Conservation (phyloP, 2,329 filamentous ascomycete species). For the Amesomyces nigricolor region DNA sequence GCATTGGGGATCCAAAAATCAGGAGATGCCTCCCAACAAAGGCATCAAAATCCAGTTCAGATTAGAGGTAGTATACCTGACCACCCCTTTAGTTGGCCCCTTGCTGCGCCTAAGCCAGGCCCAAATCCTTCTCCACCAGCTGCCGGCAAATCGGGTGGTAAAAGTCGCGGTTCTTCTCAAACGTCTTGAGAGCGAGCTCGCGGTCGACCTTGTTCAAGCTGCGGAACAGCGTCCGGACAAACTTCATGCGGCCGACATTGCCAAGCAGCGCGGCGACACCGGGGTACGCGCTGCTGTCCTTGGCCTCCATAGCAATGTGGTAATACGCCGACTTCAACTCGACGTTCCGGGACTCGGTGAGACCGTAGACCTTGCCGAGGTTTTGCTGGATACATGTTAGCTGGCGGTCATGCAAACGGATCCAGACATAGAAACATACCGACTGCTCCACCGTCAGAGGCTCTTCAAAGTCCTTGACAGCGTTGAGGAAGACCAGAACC, state of each 20-base stretch:
- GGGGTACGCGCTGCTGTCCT: constrained; percentile 62
- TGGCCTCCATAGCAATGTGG: constrained; percentile 69
- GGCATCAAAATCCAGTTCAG: too few relatives aligned
- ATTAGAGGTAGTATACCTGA: not conserved
- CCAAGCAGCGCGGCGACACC: constrained; percentile 71
- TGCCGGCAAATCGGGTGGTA: constrained; percentile 90
- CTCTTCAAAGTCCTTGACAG: constrained; percentile 60
- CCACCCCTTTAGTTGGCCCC: not conserved
- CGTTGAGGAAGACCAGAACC: constrained; percentile 83
- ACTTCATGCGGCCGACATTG: constrained; percentile 92
- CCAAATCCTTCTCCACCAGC: constrained; percentile 82
- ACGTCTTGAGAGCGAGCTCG: constrained; percentile 71
- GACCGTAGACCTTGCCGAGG: constrained; percentile 70
- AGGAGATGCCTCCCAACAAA: too few relatives aligned
- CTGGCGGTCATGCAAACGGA: not conserved
- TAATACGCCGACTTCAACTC: constrained; percentile 81
- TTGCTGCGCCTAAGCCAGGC: constrained; percentile 28
- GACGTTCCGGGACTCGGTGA: constrained; percentile 71
- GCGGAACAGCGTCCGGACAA: constrained; percentile 79
- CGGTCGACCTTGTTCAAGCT: constrained; percentile 69
- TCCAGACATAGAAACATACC: constrained; percentile 27
- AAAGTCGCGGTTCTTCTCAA: constrained; percentile 81
- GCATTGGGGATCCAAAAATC: too few relatives aligned
- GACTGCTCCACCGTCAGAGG: constrained; percentile 61
- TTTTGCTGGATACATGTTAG: constrained; percentile 35